Conservation (phyloP, 1,284 basidiomycete genomes). For the Fomitopsis schrenkii region DNA sequence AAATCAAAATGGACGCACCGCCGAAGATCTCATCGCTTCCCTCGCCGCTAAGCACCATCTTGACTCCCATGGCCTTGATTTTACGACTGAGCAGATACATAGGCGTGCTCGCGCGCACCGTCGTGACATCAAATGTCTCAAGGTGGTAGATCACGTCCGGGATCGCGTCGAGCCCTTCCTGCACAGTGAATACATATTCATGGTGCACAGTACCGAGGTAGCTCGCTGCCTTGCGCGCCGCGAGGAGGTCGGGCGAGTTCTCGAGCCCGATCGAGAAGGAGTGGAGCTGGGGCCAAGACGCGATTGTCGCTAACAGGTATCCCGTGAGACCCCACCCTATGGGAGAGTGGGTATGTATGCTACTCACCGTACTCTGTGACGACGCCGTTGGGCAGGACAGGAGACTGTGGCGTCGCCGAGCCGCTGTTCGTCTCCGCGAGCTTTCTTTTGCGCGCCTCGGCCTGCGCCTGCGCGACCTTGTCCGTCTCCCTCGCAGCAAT, state of each 20-base stretch:
- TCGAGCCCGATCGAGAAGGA: conserved; percentile 98
- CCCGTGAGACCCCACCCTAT: conserved; percentile 2
- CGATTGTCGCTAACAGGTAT: conserved; percentile 54
- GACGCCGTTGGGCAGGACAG: conserved; percentile 22
- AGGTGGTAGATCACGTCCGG: conserved; percentile 98
- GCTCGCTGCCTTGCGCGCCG: conserved; percentile 91
- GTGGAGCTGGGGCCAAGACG: conserved; percentile 95
- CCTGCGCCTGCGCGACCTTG: conserved; percentile 81
- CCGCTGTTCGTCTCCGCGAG: conserved; percentile 51
- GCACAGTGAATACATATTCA: conserved; percentile 98
- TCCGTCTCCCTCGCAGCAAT: conserved; percentile 98
- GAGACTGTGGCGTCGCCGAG: conserved; percentile 44
- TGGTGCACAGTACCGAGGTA: conserved; percentile 96
- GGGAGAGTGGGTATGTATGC: neutral
- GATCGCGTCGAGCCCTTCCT: conserved; percentile 97
- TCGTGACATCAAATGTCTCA: conserved; percentile 99
- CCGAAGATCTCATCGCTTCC: conserved; percentile 98
- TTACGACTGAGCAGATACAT: conserved; percentile 97
- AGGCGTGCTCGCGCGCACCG: conserved; percentile 95
- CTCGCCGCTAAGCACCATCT: conserved; percentile 99
- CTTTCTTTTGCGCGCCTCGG: conserved; percentile 61
- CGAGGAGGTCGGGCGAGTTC: conserved; percentile 93
- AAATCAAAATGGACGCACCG: conserved; percentile 43
- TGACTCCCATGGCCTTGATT: conserved; percentile 99
- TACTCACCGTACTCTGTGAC: conserved; percentile 52